Conservation (phyloP, 1,284 basidiomycete species). For the Malassezia arunalokei region DNA sequence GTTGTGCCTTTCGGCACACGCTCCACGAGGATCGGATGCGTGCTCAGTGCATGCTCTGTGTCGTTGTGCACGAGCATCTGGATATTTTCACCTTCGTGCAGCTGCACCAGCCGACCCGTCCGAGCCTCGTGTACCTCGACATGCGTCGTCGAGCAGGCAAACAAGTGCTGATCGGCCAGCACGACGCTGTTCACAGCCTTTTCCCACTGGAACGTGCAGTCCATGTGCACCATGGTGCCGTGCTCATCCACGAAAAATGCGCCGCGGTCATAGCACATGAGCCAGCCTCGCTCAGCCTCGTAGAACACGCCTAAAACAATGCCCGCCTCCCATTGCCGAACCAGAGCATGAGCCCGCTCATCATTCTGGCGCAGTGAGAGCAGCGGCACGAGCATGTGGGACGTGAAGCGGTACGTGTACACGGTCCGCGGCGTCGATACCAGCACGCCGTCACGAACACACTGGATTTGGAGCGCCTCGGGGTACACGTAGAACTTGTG, state of each 20-base stretch:
- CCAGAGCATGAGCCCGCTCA: conserved; percentile 60
- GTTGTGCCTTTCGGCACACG: neutral
- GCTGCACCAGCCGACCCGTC: conserved; percentile 74
- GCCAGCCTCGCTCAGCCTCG: conserved; percentile 63
- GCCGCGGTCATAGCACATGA: conserved; percentile 83
- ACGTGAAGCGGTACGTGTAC: conserved; percentile 70
- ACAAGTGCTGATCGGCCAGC: conserved; percentile 73
- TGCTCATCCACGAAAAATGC: conserved; percentile 57
- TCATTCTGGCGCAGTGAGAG: conserved; percentile 55
- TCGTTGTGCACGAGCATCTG: conserved; percentile 45
- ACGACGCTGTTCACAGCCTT: conserved; percentile 59
- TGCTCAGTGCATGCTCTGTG: conserved; percentile 51
- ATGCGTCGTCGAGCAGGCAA: conserved; percentile 80
- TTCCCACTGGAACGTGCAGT: conserved; percentile 80
- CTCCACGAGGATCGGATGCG: conserved; percentile 38
- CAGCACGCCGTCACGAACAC: conserved; percentile 78
- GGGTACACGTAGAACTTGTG: conserved; percentile 34
- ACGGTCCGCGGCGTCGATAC: conserved; percentile 87
- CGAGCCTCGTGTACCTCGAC: conserved; percentile 80
- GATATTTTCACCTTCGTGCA: conserved; percentile 68
- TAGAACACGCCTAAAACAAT: conserved; percentile 86
- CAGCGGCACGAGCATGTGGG: conserved; percentile 64
- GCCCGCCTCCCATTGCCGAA: conserved; percentile 59
- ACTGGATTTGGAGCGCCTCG: conserved; percentile 75
- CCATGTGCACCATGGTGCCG: conserved; percentile 50